phyloP scores from a whole-genome alignment of 2,329 filamentous ascomycete species.

The Exophiala sideris region DNA sequence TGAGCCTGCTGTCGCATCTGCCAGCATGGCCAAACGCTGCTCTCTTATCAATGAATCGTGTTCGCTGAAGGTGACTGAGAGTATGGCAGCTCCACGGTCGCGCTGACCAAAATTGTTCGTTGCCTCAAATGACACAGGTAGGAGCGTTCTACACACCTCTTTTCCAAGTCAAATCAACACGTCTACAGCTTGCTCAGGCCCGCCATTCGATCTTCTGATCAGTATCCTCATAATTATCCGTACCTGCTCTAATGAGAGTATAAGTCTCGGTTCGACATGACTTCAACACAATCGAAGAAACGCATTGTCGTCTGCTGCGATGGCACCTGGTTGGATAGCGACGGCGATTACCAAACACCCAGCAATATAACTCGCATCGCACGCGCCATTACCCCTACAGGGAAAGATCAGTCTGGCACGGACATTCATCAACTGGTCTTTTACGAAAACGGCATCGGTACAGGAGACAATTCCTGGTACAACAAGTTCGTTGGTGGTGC shows the following conservation, averaged over 20 bases:
- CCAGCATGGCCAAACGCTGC: no score
- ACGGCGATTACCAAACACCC: conserved; percentile 32
- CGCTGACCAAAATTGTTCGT: no score
- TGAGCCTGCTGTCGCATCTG: neutral
- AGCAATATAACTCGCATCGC: conserved; percentile 35
- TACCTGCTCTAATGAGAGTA: neutral
- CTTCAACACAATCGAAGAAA: conserved; percentile 22
- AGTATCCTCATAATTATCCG: neutral
- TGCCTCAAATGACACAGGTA: no score
- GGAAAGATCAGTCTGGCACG: conserved; percentile 25
- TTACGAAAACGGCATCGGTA: conserved; percentile 36
- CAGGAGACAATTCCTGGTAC: conserved; percentile 27
- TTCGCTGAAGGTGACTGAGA: no score
- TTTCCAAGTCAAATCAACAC: no score
- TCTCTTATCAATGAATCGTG: no score
- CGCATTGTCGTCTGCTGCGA: conserved; percentile 36
- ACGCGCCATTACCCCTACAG: conserved; percentile 31
- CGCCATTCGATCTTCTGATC: neutral
- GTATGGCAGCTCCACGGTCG: neutral
- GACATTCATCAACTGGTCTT: conserved; percentile 33
- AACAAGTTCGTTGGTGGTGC: conserved; percentile 31
- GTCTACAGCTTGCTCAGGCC: no score
- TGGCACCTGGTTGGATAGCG: conserved; percentile 35
- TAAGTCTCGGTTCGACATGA: neutral
- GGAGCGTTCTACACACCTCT: no score